Percentiles rank a stretch among this genome's conserved stretches.
These are phyloP conservation scores for Davidsoniella australis DNA, from an alignment of 2,329 filamentous ascomycete species.

Conservation along the genomic window DNA sequence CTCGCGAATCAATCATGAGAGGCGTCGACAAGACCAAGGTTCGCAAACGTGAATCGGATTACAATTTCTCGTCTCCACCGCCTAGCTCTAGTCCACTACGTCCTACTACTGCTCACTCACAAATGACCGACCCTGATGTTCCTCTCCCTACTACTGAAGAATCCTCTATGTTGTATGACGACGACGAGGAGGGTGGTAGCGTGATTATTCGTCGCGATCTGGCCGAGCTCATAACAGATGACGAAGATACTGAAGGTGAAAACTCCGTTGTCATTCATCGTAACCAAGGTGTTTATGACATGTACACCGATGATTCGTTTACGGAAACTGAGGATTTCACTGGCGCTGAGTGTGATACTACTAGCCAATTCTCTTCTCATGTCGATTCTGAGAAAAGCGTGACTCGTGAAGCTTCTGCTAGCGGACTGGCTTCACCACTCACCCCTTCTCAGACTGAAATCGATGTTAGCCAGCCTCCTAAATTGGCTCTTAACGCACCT, in stretches of 20 bases:
- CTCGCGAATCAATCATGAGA: constrained; percentile 79
- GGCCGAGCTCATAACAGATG: constrained; percentile 27
- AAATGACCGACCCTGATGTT: constrained; percentile 68
- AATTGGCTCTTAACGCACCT: constrained; percentile 15
- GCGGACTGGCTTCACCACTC: constrained; percentile 6
- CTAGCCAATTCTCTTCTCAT: constrained; percentile 20
- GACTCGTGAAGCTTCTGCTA: constrained; percentile 10
- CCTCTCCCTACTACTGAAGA: constrained; percentile 78
- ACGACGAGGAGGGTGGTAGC: constrained; percentile 36
- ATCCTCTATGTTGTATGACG: constrained; percentile 36
- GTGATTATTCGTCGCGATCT: constrained; percentile 55
- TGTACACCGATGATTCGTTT: constrained; percentile 26
- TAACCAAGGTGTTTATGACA: constrained; percentile 12
- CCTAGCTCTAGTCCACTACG: constrained; percentile 40
- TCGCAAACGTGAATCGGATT: constrained; percentile 42
- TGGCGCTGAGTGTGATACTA: constrained; percentile 14
- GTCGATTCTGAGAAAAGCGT: constrained; percentile 20
- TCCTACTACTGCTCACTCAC: constrained; percentile 23
- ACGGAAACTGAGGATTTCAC: constrained; percentile 27
- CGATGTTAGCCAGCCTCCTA: constrained; percentile 11
- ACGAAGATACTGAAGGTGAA: constrained; percentile 22
- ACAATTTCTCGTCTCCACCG: constrained; percentile 45
- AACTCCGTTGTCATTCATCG: constrained; percentile 11
- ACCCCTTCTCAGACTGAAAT: constrained; percentile 10
- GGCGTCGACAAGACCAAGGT: constrained; percentile 55